Evolutionary conservation across 139 green algal species (phyloP), one percentile per base, ranked within the genome.

Genomic region (Chlamydomonas urium): DNA sequence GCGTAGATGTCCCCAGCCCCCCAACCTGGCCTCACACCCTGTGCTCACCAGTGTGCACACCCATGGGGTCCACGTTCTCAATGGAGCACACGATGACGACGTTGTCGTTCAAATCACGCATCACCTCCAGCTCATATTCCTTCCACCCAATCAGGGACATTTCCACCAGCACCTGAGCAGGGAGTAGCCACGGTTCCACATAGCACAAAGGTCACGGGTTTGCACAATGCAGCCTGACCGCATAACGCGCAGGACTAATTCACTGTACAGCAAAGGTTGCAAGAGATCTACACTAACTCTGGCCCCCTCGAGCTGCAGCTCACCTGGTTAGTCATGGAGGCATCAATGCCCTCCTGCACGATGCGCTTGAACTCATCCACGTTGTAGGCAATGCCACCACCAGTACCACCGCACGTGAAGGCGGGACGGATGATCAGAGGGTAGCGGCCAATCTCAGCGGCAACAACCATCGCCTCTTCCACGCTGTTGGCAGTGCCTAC

Each of bases 11-110:
- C n/a, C n/a, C n/a, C n/a, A n/a, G n/a, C n/a, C n/a, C n/a, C n/a
- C n/a, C n/a, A n/a, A n/a, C n/a, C n/a, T n/a, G n/a, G n/a, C n/a
- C n/a, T n/a, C n/a, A 8, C 42, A 24, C 14, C 10, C 42, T 63
- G 10, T 48, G 10, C 77, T 47, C 48, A 83, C 86, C 93, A 0
- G 95, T 99, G 87, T 99, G 95, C 69, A 99, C 95, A 56, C 96
- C 96, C 96, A 99, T 99, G 75, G 96, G 93, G 87, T 99, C 96
- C 29, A 99, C 90, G 79, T 99, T 99, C 86, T 99, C 96, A 75
- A 99, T 99, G 72, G 92, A 97, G 88, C 96, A 99, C 72, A 99
- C 93, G 80, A 99, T 99, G 76, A 98, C 90, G 17, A 95, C 89
- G 86, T 99, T 99, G 90, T 99, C 96, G 24, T 88, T 90, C 65